A percentile compares a stretch with the other conserved stretches of the same genome.
These are phyloP conservation scores for Zygoascus meyerae DNA, from an alignment of 1,139 yeast species.

Conservation along the genomic window DNA sequence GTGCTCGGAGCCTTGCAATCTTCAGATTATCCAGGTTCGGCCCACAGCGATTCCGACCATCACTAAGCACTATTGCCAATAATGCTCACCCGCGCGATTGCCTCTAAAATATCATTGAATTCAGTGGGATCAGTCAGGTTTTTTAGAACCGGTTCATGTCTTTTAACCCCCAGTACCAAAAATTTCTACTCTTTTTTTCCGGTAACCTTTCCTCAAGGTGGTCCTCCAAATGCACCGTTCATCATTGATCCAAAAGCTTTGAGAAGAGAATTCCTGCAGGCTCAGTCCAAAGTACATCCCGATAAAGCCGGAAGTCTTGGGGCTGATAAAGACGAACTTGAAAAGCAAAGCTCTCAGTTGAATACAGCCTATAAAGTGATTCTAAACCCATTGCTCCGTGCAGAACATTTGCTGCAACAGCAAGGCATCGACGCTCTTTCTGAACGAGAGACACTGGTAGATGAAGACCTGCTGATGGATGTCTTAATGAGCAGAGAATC, in stretches of 20 bases:
- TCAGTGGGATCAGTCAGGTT: too few relatives aligned
- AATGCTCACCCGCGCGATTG: too few relatives aligned
- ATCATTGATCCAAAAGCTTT: slow-evolving; percentile 48
- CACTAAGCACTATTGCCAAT: too few relatives aligned
- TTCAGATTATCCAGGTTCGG: too few relatives aligned
- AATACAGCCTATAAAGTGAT: slow-evolving; percentile 74
- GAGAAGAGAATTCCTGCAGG: slow-evolving; percentile 63
- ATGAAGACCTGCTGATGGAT: slow-evolving; percentile 60
- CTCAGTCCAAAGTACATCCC: slow-evolving; percentile 79
- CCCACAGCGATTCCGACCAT: too few relatives aligned
- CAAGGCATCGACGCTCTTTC: slow-evolving; percentile 37
- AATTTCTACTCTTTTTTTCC: slow-evolving; percentile 61
- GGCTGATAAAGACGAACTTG: slow-evolving; percentile 21
- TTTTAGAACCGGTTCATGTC: too few relatives aligned
- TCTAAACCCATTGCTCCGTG: slow-evolving; percentile 62
- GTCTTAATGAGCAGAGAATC: slow-evolving; percentile 79
- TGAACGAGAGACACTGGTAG: slow-evolving; percentile 35
- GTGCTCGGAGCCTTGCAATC: too few relatives aligned
- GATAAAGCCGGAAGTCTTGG: slow-evolving; percentile 45
- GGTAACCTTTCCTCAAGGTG: slow-evolving; percentile 58
- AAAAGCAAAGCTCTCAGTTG: slow-evolving; percentile 46
- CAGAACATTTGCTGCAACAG: slow-evolving; percentile 48
- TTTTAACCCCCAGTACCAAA: background rate
- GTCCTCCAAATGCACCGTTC: slow-evolving; percentile 64
- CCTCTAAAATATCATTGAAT: too few relatives aligned